Evolutionary conservation across 2,329 filamentous ascomycete species (phyloP).

Genomic region (Zelopaecilomyces penicillatus): DNA sequence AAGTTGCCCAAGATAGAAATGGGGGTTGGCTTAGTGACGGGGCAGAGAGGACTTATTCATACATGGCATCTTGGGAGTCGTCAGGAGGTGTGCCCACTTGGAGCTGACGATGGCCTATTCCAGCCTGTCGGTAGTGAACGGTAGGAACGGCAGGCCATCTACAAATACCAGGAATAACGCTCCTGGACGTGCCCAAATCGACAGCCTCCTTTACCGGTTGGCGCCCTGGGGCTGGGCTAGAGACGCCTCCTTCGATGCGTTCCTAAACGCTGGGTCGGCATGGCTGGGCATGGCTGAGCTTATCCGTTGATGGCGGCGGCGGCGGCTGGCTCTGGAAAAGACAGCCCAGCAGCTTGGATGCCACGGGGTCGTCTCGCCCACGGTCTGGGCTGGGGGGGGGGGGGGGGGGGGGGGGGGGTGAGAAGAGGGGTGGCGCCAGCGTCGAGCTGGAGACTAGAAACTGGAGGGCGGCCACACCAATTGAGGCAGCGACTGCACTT

Average conservation of each 20-base stretch:
- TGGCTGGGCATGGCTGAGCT: constrained; percentile 18
- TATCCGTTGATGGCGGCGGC: constrained; percentile 23
- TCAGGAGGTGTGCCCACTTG: not conserved
- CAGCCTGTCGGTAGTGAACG: constrained; percentile 11
- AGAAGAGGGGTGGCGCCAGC: too few species aligned
- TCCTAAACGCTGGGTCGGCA: constrained; percentile 24
- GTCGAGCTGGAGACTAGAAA: too few species aligned
- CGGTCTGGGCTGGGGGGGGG: constrained; percentile 6
- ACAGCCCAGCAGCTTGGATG: constrained; percentile 3
- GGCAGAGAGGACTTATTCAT: not conserved
- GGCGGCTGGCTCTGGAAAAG: constrained; percentile 17
- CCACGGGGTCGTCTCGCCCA: constrained; percentile 3
- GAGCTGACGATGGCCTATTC: constrained; percentile 10
- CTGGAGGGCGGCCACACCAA: too few species aligned
- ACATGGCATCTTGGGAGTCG: not conserved
- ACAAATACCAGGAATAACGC: constrained; percentile 5
- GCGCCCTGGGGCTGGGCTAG: constrained; percentile 3
- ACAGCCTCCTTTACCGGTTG: constrained; percentile 1
- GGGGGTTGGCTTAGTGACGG: not conserved
- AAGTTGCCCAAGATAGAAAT: constrained; percentile 1
- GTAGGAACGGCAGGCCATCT: too few species aligned
- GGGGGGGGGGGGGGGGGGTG: constrained; percentile 3
- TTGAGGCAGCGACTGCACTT: too few species aligned
- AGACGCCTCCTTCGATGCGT: constrained; percentile 20
- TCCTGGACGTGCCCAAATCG: constrained; percentile 3